Evolutionary conservation across 768 basidiomycete genomes (phyloP), one percentile per base, ranked within the genome.

Genomic region (Cantharellus anzutake): DNA sequence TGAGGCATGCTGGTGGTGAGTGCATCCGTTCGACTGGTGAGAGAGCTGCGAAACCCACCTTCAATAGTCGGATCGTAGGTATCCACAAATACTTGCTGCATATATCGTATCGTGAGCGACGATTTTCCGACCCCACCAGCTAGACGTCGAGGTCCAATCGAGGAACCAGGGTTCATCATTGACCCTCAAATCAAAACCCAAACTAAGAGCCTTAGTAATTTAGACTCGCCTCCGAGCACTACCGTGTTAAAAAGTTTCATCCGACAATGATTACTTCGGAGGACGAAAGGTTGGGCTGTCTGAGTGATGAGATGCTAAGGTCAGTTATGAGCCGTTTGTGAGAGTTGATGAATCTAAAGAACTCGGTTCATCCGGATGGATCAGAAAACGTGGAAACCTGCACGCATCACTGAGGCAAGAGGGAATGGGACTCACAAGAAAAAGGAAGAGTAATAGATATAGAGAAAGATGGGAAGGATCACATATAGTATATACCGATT

Each of bases 81-180:
- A 55, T 63, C 62, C 11, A 53, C 55, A 42, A 63, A 63, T 20
- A 40, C 61, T 37, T 61, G 41, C 20, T 39, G 38, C 35, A 63
- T 59, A 42, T 59, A 63, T 7, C 62, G 61, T 2, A 63, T 42
- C 3, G 62, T 63, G 51, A 63, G 51, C 4, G 61, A 55, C 29
- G 62, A 64, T 29, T 63, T 63, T 16, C 62, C 62, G 16, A 62
- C 61, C 41, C 62, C 62, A 42, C 62, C 62, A 14, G 61, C 62
- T 63, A 48, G 7, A 29, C 16, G 34, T 14, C 52, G 20, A 29
- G 20, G 20, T 29, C 20, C 20, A 29, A 29, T 29, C 20, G 20
- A 29, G 20, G 20, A 29, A 29, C 20, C 20, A 29, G 20, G 20
- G 20, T 57, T 41, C 16, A 42, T 39, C 14, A 37, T 5, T 38